Percentiles rank a stretch among this genome's conserved stretches.
phyloP scores from a whole-genome alignment of 345 rosid genomes.

The Angophora floribunda region DNA sequence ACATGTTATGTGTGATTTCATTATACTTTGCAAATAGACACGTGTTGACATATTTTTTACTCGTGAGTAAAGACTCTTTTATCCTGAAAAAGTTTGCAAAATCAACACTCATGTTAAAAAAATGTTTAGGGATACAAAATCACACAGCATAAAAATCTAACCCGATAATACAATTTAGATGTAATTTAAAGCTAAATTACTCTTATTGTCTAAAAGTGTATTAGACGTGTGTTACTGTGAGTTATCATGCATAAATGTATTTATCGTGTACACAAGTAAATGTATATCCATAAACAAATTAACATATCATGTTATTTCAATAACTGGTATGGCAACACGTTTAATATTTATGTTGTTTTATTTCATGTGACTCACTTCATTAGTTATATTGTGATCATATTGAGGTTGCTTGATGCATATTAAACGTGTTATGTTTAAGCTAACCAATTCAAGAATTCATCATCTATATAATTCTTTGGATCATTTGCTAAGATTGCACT shows the following conservation, averaged over 20 bases:
- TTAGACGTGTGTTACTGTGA: background rate
- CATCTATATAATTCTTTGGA: no score
- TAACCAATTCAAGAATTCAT: background rate
- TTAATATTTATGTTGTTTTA: background rate
- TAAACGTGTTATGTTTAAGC: background rate
- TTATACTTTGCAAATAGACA: fast-evolving
- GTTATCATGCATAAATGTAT: fast-evolving
- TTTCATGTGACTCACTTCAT: background rate
- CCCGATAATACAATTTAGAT: background rate
- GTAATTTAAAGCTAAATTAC: background rate
- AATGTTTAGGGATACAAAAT: background rate
- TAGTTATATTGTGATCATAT: background rate
- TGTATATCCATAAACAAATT: background rate
- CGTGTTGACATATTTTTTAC: background rate
- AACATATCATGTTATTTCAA: background rate
- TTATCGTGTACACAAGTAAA: background rate
- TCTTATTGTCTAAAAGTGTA: background rate
- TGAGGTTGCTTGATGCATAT: background rate
- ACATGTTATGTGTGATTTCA: background rate
- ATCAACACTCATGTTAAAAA: background rate
- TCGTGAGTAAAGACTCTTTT: background rate
- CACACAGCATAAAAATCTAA: background rate
- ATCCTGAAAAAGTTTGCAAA: background rate
- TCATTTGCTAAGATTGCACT: no score
- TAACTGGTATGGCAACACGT: background rate